Base-by-base conservation (phyloP, 805 yeast genomes). In the Saccharomycopsis fermentans region DNA sequence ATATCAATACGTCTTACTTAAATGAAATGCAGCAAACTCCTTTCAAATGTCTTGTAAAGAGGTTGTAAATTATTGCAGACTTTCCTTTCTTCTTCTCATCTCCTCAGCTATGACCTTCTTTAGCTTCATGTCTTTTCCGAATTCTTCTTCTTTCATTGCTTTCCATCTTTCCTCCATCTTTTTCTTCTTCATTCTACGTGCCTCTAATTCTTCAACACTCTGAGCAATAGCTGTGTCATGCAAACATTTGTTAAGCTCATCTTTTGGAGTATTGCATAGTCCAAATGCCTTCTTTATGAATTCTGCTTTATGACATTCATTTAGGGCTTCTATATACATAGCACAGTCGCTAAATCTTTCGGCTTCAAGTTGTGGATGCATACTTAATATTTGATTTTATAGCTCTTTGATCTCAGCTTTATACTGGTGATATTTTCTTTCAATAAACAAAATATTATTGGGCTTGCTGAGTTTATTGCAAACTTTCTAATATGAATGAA, bases 321-420 rank as follows among this genome's bases (percentile, higher is more conserved):
- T 96, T 5, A 92, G 78, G 0, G 96, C 97, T 62, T 85, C 84
- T 69, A 94, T 90, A 47, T 90, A 78, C 62, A 85, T 87, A 56
- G 80, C 82, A 70, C 99, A 92, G 19, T 86, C 86, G 58, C 69
- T 70, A 64, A 78, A 76, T 67, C 81, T 73, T 57, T 78, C 74
- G 12, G 78, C 76, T 60, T 78, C 78, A 58, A 79, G 65, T 65
- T 78, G 82, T 63, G 83, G 83, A 71, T 79, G 82, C 83, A 79
- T 79, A 14, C 56, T 65, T 6, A 17, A 39, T 32, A 14, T 32
- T 9, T 32, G 9, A 5, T 14, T 16, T 16, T 21, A 3, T 4
- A 32, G n/a, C n/a, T 12, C 21, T n/a, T 39, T 39, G 47, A 21
- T 39, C 32, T 8, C 8, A 27, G 8, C 32, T 32, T 14, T 32